These are phyloP conservation scores for Trichosanthes truncata DNA, from an alignment of 306 rosid species.

Conservation along the genomic window DNA sequence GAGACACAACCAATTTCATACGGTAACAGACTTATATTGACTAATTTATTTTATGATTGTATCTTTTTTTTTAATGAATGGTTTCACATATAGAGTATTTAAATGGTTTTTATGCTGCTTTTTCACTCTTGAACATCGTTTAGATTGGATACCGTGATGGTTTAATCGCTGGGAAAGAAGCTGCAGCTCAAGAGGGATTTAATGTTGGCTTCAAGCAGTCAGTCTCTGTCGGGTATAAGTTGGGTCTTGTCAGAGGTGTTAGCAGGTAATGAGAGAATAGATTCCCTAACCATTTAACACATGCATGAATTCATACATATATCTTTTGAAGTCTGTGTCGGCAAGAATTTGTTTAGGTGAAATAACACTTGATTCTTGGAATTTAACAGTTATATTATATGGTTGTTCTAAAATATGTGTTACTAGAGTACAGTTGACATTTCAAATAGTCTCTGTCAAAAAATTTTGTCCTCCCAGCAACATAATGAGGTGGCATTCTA, in stretches of 20 bases:
- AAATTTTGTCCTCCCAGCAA: background rate
- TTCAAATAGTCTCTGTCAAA: background rate
- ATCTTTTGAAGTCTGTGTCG: background rate
- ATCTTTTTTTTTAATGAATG: background rate
- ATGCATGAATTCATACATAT: background rate
- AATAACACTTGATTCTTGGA: background rate
- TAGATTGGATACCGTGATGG: slow-evolving; percentile 89
- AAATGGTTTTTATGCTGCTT: background rate
- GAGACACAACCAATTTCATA: slow-evolving; percentile 61
- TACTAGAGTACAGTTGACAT: background rate
- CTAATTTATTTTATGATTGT: background rate
- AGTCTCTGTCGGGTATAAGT: slow-evolving; percentile 43
- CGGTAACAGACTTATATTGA: slow-evolving; percentile 20
- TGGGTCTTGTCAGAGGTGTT: slow-evolving; percentile 83
- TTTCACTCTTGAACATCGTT: background rate
- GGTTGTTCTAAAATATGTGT: background rate
- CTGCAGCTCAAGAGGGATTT: slow-evolving; percentile 78
- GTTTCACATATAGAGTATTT: background rate
- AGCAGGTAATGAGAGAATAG: slow-evolving; percentile 38
- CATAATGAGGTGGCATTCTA: background rate
- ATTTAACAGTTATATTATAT: background rate
- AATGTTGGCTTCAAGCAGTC: slow-evolving; percentile 73
- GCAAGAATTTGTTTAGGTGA: background rate
- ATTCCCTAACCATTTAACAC: background rate
- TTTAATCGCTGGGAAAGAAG: slow-evolving; percentile 65